phyloP scores from a whole-genome alignment of 108 stramenopile species.

The Cyclotella sp. region DNA sequence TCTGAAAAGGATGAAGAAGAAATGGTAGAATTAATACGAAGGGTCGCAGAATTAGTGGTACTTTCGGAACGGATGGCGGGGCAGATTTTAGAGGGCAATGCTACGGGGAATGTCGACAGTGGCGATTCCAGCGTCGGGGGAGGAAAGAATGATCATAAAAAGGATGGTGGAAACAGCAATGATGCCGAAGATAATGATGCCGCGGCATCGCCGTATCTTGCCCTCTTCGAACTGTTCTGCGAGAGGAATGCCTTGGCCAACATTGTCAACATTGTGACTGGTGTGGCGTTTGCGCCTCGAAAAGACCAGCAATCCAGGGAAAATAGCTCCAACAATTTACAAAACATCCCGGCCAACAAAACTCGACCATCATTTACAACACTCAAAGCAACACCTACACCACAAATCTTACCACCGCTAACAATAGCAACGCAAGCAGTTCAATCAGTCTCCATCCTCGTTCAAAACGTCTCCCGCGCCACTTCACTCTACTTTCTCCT shows the following conservation, averaged over 20 bases:
- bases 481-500: conserved; percentile 85
- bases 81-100: conserved; percentile 36
- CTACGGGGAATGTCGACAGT: conserved; percentile 7
- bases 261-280: conserved; percentile 72
- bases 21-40: conserved; percentile 70
- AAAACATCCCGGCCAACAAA: not conserved
- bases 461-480: conserved; percentile 87
- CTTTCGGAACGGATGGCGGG: conserved; percentile 63
- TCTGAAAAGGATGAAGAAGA: conserved; percentile 44
- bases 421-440: conserved; percentile 83
- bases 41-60: conserved; percentile 81
- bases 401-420: conserved; percentile 63
- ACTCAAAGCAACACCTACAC: conserved; percentile 2
- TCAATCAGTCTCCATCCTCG: conserved; percentile 85
- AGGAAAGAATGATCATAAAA: conserved; percentile 10
- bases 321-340: conserved; percentile 4
- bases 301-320: conserved; percentile 6
- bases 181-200: conserved; percentile 15
- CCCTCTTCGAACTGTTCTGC: conserved; percentile 80
- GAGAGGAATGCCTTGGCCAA: conserved; percentile 72
- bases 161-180: conserved; percentile 3
- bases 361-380: not conserved
- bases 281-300: conserved; percentile 54
- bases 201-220: conserved; percentile 53
- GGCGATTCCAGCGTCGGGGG: not conserved